phyloP scores from a whole-genome alignment of 208 protist genomes.

The Trichomonas vaginalis region DNA sequence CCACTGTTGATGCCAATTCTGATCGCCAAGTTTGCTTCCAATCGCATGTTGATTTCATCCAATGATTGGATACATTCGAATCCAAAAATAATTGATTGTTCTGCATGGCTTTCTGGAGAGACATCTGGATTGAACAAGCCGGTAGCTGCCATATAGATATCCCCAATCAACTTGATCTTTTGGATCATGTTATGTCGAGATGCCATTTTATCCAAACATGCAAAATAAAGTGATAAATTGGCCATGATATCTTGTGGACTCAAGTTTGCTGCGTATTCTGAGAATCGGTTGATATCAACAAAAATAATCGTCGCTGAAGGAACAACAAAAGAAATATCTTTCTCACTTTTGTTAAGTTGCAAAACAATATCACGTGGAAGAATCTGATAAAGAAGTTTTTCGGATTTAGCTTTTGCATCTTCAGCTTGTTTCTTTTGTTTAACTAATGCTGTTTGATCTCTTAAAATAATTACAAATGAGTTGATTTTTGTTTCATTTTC shows the following conservation, averaged over 20 bases:
- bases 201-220: neutral
- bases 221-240: neutral
- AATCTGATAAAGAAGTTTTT: neutral
- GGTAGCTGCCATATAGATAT: neutral
- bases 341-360: neutral
- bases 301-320: neutral
- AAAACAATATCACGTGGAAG: neutral
- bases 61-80: neutral
- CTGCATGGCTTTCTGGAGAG: neutral
- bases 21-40: neutral
- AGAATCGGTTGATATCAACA: neutral
- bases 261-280: neutral
- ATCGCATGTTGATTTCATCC: neutral
- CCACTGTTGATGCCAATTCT: neutral
- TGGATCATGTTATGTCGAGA: neutral
- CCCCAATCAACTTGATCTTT: conserved; percentile 4
- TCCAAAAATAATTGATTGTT: neutral
- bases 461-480: neutral
- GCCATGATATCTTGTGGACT: neutral
- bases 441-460: neutral
- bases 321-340: neutral
- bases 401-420: neutral
- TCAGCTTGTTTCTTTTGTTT: neutral
- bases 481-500: neutral
- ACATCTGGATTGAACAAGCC: neutral